Evolutionary conservation across 768 basidiomycete genomes (phyloP).

Genomic region (Termitomyces sp.): DNA sequence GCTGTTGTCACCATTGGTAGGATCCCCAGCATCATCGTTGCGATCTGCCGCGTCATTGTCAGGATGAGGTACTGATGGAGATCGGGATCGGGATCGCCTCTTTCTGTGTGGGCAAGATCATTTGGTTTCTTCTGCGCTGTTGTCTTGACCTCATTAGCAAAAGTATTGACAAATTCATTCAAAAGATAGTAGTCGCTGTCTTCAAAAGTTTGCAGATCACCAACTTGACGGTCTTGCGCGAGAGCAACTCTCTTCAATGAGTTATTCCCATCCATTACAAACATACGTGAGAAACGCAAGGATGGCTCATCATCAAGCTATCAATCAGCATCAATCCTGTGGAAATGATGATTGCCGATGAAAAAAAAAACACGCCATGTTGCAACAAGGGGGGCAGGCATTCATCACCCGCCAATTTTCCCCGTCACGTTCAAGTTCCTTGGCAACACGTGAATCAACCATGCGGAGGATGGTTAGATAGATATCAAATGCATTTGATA

Average conservation of each 20-base stretch:
- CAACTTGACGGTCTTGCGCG: slow-evolving; percentile 12
- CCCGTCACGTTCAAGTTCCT: slow-evolving; percentile 20
- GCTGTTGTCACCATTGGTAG: not conserved
- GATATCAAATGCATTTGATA: slow-evolving; percentile 30
- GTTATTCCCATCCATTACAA: slow-evolving; percentile 2
- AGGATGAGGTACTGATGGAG: no score
- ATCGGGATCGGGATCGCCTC: no score
- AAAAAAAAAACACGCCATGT: slow-evolving; percentile 21
- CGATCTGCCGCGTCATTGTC: no score
- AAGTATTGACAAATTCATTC: slow-evolving; percentile 21
- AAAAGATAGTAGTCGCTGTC: slow-evolving; percentile 24
- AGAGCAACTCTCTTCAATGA: slow-evolving; percentile 25
- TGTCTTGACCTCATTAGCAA: slow-evolving; percentile 25
- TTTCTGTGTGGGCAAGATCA: no score
- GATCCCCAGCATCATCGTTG: not conserved
- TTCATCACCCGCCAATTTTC: slow-evolving; percentile 29
- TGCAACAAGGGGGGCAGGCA: slow-evolving; percentile 33
- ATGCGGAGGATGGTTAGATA: slow-evolving; percentile 25
- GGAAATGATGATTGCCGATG: not conserved
- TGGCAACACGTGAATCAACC: slow-evolving; percentile 18
- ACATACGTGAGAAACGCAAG: slow-evolving; percentile 21
- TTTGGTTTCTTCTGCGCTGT: no score
- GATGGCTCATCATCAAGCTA: slow-evolving; percentile 26
- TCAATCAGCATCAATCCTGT: no score
- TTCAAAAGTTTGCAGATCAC: slow-evolving; percentile 14